Base-by-base conservation (phyloP, 495 filamentous ascomycete species). In the Aspergillus sclerotiicarbonarius region DNA sequence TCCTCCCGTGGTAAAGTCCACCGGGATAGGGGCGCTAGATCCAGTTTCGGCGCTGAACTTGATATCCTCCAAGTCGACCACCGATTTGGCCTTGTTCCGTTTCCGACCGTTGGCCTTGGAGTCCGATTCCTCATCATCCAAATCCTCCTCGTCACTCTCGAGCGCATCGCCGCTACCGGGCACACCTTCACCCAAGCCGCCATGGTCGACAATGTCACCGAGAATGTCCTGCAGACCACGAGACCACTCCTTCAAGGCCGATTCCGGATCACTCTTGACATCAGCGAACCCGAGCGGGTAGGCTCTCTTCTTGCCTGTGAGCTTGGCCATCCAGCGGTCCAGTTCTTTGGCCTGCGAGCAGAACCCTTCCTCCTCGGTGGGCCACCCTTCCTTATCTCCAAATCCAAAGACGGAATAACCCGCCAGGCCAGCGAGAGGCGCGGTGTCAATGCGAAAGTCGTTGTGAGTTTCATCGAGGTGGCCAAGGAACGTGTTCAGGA, bases 371-470 rank as follows among this genome's bases (percentile, higher is more conserved):
- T 88, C 86, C 64, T 92, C 90, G 0, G 87, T 90, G 2, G 91
- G 89, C 93, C 93, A 98, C 45, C 88, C 91, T 67, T 92, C 89
- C 54, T 82, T 84, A 67, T 98, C 93, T 18, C 93, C 93, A 62
- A 96, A 87, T 0, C 93, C 93, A 77, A 97, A 97, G 2, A 98
- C 93, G 0, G 88, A 89, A 65, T 95, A 98, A 10, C 93, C 93
- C 4, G 90, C 76, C 39, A 97, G 72, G 9, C 74, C 74, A 0
- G 87, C 86, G 43, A 98, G 70, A 0, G 94, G 88, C 1, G 89
- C 87, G 0, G 91, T 96, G 68, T 96, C 91, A 58, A 98, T 94
- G 18, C 93, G 86, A 74, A 97, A 97, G 70, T 98, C 93, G 72
- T 97, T 81, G 65, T 97, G 92, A 0, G 91, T 98, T 64, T 98